Base-by-base conservation (phyloP, 2,329 filamentous ascomycete species). In the Berkeleyomyces basicola region DNA sequence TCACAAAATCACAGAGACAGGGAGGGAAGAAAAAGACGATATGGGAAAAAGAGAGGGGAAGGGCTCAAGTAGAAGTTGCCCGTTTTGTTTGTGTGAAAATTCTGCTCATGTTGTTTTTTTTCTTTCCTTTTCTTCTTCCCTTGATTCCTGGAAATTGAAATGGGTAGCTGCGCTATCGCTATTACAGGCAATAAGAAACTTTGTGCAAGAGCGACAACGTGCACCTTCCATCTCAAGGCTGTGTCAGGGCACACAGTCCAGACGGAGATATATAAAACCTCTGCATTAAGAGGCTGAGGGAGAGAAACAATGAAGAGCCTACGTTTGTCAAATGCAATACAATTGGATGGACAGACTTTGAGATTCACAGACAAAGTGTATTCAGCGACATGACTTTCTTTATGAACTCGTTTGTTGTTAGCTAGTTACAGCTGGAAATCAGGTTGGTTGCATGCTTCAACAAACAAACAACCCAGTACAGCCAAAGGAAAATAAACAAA, bases 181-280 rank as follows among this genome's bases (percentile, higher is more conserved):
- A 55, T 55, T 3, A 23, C 51, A 55, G 51, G 33, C n/a, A 36
- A 55, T 55, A 55, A 55, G 51, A 55, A 55, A 55, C 51, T 55
- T 55, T 55, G 51, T 55, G 51, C 51, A 39, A 55, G 51, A 55
- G 51, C 36, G 51, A 55, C 51, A 55, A 55, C 51, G 51, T 55
- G 51, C 51, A 37, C 14, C 51, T 46, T 59, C 23, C 57, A 59
- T 46, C 23, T 46, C 0, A 33, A 44, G 23, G 40, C 40, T 59
- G 40, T 46, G 23, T 33, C 23, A 39, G 31, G 49, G 42, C 16
- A 59, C 51, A 37, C n/a, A 37, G 33, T 55, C 51, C n/a, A 55
- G 7, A 46, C 23, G 9, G 16, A 37, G n/a, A 46, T 9, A 59
- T 16, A 59, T 33, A 33, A 42, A 23, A 3, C 14, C 14, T 33